Base-by-base conservation (phyloP, 164 flowering plant genomes). In the Pachysandra terminalis region DNA sequence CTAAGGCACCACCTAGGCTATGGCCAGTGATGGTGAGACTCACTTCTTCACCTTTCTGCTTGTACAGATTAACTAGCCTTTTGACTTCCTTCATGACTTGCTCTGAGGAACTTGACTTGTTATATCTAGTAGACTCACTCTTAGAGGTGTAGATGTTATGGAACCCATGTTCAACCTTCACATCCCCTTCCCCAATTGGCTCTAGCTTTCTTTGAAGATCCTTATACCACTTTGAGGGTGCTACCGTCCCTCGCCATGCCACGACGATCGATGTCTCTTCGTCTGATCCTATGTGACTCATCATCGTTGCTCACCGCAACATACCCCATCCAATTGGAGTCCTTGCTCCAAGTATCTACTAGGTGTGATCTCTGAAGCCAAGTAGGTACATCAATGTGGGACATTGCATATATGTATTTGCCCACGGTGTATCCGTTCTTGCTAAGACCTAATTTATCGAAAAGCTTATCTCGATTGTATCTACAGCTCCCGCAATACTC, bases 311-410 rank as follows among this genome's bases (percentile, higher is more conserved):
- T 84, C 5, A 88, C 87, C 0, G 91, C 90, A 0, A 90, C 85
- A 53, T 67, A 88, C 4, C 96, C 96, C 77, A 90, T 85, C 96
- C 96, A 90, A 41, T 84, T 85, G n/a, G 89, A 85, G 37, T 83
- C 84, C 28, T 72, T 79, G 73, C 88, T 84, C 90, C 90, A 86
- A 0, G 77, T 68, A 14, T 82, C 81, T 0, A 40, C 77, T 22
- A 81, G 2, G 6, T 71, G 73, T 0, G 87, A 79, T 28, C 72
- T 63, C 67, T 83, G 72, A 3, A 90, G 70, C 90, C 87, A 90
- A 0, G 57, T 27, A 0, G 88, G 88, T 27, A 86, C 68, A 9
- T 85, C 86, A 0, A 85, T 63, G 22, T 79, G 84, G 0, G 93
- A 80, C 87, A 79, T 81, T 48, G 91, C 93, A 64, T 90, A 86